Conservation (phyloP, 225 moss, liverwort and hornwort species). For the Thuidium tamariscinum region DNA sequence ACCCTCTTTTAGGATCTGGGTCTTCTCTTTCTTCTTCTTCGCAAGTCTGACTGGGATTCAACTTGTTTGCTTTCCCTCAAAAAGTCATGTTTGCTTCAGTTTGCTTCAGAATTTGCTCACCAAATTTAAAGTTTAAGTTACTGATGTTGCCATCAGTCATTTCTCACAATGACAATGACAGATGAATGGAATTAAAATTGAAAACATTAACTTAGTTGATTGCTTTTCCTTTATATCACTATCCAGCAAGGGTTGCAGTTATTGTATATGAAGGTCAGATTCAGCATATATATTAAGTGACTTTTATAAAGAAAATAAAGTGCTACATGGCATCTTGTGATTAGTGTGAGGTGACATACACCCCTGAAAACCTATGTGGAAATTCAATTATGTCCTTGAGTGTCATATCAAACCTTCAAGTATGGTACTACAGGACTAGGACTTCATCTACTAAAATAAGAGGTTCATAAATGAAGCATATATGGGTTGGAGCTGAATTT, state of each 20-base stretch:
- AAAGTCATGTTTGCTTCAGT: too few species aligned
- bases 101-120: background rate
- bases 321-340: too few species aligned
- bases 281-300: too few species aligned
- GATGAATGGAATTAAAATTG: background rate
- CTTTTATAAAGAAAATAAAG: too few species aligned
- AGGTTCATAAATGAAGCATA: too few species aligned
- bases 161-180: background rate
- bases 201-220: background rate
- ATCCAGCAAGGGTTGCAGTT: accelerated
- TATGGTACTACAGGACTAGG: background rate
- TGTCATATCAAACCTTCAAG: too few species aligned
- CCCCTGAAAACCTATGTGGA: too few species aligned
- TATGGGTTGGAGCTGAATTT: too few species aligned
- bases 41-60: background rate
- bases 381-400: too few species aligned
- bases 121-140: background rate
- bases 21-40: background rate
- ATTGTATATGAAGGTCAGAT: too few species aligned
- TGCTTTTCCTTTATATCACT: background rate
- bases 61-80: background rate
- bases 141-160: background rate
- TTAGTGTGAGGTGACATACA: too few species aligned
- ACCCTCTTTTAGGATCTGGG: background rate
- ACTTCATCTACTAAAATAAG: background rate